These are phyloP conservation scores for Gaeumannomyces tritici DNA, from an alignment of 2,329 filamentous ascomycete genomes.

Conservation along the genomic window DNA sequence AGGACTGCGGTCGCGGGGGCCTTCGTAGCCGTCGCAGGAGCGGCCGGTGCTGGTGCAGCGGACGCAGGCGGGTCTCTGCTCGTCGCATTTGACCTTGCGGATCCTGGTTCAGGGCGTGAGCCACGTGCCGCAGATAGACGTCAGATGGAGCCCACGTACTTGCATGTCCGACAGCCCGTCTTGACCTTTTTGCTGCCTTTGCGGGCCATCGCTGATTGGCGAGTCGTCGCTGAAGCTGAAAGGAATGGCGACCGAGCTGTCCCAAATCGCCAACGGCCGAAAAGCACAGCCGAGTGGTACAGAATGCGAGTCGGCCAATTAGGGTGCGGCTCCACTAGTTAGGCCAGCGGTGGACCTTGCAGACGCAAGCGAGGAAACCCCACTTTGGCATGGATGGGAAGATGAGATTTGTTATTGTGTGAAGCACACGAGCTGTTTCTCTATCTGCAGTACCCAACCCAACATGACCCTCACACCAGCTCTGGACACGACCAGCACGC, in stretches of 20 bases:
- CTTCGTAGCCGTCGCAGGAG: conserved; percentile 18
- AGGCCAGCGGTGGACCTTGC: too few species aligned
- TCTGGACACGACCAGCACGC: conserved; percentile 1
- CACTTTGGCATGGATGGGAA: too few species aligned
- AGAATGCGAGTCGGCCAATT: neutral
- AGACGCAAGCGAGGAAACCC: too few species aligned
- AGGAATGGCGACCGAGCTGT: neutral
- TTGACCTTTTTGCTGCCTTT: conserved; percentile 5
- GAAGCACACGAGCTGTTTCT: too few species aligned
- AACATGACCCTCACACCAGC: neutral
- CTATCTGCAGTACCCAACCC: too few species aligned
- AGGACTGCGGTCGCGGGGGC: neutral
- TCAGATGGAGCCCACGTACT: neutral
- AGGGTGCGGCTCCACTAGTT: neutral
- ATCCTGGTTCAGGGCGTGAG: conserved; percentile 10
- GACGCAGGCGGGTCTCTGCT: conserved; percentile 18
- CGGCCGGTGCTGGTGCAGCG: conserved; percentile 19
- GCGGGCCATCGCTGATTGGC: neutral
- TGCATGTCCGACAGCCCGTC: conserved; percentile 7
- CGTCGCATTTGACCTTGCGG: conserved; percentile 21
- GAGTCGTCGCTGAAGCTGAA: neutral
- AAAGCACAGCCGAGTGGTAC: neutral
- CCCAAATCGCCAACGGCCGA: neutral
- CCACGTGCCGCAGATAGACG: neutral
- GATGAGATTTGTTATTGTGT: too few species aligned